Conservation (phyloP, 805 yeast species). For the Cyberlindnera xishuangbannaensis region DNA sequence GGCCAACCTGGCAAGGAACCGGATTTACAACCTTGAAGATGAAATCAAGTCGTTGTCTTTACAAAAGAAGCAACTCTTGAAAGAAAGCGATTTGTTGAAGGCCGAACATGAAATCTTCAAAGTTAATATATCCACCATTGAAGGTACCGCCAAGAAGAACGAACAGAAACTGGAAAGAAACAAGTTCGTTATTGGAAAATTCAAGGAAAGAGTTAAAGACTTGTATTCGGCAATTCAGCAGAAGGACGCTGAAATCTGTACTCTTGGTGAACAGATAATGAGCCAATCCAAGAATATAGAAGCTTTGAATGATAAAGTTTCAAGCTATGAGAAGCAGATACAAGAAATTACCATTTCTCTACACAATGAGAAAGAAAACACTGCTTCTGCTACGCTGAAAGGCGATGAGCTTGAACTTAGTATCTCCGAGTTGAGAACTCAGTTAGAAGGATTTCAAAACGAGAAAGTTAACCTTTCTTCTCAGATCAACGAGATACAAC, state of each 20-base stretch:
- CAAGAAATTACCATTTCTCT: slow-evolving; percentile 6
- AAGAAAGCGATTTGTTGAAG: slow-evolving; percentile 17
- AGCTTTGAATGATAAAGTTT: slow-evolving; percentile 8
- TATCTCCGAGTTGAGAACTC: background rate
- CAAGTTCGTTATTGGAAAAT: slow-evolving; percentile 16
- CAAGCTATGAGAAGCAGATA: slow-evolving; percentile 18
- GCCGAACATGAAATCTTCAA: slow-evolving; percentile 19
- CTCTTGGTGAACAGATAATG: slow-evolving; percentile 10
- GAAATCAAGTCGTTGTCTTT: slow-evolving; percentile 13
- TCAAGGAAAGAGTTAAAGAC: slow-evolving; percentile 18
- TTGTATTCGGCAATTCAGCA: slow-evolving; percentile 6
- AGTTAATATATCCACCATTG: slow-evolving; percentile 14
- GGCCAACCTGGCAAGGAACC: slow-evolving; percentile 12
- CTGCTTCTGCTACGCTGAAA: slow-evolving; percentile 1
- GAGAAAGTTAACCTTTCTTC: slow-evolving; percentile 2
- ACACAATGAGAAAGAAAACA: slow-evolving; percentile 8
- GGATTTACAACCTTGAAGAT: slow-evolving; percentile 18
- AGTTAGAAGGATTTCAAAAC: background rate
- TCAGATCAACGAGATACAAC: slow-evolving; percentile 3
- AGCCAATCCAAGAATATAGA: slow-evolving; percentile 17
- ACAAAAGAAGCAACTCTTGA: slow-evolving; percentile 16
- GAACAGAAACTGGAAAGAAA: slow-evolving; percentile 14
- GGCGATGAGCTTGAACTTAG: background rate
- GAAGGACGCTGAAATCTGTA: slow-evolving; percentile 8
- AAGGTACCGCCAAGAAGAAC: slow-evolving; percentile 8